Base-by-base conservation (phyloP, 108 stramenopile genomes). In the Licmophora abbreviata region DNA sequence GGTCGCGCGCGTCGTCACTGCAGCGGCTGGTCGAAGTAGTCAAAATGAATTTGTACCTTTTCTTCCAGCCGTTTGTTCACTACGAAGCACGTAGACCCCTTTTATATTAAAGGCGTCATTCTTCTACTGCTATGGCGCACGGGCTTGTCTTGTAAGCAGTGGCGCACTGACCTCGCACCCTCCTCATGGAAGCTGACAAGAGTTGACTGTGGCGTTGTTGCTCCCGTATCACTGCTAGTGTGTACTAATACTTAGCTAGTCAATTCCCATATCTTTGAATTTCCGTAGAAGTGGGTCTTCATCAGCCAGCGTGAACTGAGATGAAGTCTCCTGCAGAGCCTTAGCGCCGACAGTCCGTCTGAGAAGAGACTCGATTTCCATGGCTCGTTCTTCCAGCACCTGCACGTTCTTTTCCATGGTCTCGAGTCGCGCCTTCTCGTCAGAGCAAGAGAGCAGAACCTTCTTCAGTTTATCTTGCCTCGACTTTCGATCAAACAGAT, bases 251-350 rank as follows among this genome's bases (percentile, higher is more conserved):
- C 9, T 35, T 18, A 40, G 37, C 24, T 57, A 77, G 28, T 77
- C 73, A 23, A 83, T 81, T 15, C 85, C 88, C 29, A 80, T n/a
- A 56, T 91, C 88, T 14, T 62, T 50, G 58, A 91, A 91, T 49
- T 86, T 81, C 44, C 73, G 45, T 11, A 91, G 57, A 36, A 91
- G 51, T 0, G 88, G 88, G 63, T 91, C 88, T 54, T 84, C 82
- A 1, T 22, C 29, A 12, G 72, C 51, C 31, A 85, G 46, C 7
- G 83, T 70, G 7, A 85, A 51, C 1, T 58, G 64, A 33, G 22
- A 33, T 0, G 66, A 17, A 17, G 68, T 53, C 53, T 64, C 65
- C 34, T 58, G 57, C 38, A 71, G 50, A 11, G 74, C 50, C 30
- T 79, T 74, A 10, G 89, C 82, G 3, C 79, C 81, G 36, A 85